Evolutionary conservation across 2,329 filamentous ascomycete species (phyloP).

Genomic region (Aspergillus clavatus): DNA sequence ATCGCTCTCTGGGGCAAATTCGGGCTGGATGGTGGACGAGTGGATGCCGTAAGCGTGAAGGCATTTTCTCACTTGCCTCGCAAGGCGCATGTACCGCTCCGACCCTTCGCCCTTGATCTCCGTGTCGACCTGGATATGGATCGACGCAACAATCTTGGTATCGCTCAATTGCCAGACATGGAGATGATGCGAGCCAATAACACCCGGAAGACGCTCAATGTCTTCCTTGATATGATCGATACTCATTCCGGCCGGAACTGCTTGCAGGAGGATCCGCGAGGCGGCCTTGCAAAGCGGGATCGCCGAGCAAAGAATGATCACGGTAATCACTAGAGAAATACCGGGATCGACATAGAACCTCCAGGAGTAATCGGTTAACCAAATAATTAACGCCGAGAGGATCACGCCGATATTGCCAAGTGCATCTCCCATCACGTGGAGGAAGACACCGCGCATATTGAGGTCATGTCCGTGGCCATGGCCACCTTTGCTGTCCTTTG

Average conservation of each 20-base stretch:
- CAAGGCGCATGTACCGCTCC: constrained; percentile 83
- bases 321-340: constrained; percentile 89
- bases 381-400: constrained; percentile 74
- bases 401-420: constrained; percentile 48
- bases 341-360: constrained; percentile 85
- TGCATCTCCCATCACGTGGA: constrained; percentile 54
- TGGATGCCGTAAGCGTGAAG: constrained; percentile 95
- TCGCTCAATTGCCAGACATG: constrained; percentile 98
- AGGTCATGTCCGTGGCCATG: constrained; percentile 56
- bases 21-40: constrained; percentile 93
- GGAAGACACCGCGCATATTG: constrained; percentile 79
- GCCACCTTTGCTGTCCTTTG: constrained; percentile 53
- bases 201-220: constrained; percentile 76
- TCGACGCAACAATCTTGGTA: constrained; percentile 84
- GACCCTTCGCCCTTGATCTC: constrained; percentile 76
- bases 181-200: constrained; percentile 88
- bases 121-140: constrained; percentile 90
- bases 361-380: constrained; percentile 77
- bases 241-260: constrained; percentile 81
- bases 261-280: constrained; percentile 81
- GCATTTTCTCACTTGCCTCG: constrained; percentile 75
- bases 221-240: constrained; percentile 90
- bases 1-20: constrained; percentile 53
- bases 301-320: constrained; percentile 58
- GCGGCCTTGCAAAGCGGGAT: constrained; percentile 50